A percentile compares a stretch with the other conserved stretches of the same genome.
phyloP scores from a whole-genome alignment of 768 basidiomycete genomes.

The Lactarius hatsudake region DNA sequence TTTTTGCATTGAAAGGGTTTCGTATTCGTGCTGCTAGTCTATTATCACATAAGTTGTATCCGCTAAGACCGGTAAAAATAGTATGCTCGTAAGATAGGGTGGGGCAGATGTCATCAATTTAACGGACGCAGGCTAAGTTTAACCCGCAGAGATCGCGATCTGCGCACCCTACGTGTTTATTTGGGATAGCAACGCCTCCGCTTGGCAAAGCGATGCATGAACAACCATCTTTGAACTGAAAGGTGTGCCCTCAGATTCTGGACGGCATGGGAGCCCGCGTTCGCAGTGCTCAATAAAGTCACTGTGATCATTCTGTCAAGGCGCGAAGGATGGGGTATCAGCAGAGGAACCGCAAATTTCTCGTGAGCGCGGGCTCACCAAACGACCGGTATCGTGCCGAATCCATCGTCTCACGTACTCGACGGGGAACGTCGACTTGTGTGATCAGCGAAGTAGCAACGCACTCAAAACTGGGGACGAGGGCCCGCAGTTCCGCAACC shows the following conservation, averaged over 20 bases:
- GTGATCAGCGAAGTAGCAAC: background rate
- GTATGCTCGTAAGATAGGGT: background rate
- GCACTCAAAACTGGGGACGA: constrained; percentile 3
- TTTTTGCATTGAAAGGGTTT: background rate
- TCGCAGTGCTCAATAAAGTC: background rate
- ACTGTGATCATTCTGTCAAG: background rate
- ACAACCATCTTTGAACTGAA: background rate
- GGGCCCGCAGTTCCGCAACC: constrained; percentile 1
- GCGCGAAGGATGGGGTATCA: background rate
- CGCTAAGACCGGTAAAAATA: background rate
- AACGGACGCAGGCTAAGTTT: background rate
- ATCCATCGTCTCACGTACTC: constrained; percentile 3
- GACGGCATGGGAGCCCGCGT: background rate
- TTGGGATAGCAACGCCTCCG: background rate
- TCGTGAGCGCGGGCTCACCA: background rate
- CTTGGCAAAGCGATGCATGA: background rate
- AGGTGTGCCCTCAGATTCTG: background rate
- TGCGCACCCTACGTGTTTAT: background rate
- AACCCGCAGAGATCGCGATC: background rate
- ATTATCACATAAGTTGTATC: background rate
- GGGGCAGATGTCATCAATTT: background rate
- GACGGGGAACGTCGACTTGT: background rate
- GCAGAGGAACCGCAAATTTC: background rate
- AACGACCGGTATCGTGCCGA: constrained; percentile 8
- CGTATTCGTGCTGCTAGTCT: background rate